phyloP scores from a whole-genome alignment of 495 filamentous ascomycete genomes.

The Amphirosellinia nigrospora region DNA sequence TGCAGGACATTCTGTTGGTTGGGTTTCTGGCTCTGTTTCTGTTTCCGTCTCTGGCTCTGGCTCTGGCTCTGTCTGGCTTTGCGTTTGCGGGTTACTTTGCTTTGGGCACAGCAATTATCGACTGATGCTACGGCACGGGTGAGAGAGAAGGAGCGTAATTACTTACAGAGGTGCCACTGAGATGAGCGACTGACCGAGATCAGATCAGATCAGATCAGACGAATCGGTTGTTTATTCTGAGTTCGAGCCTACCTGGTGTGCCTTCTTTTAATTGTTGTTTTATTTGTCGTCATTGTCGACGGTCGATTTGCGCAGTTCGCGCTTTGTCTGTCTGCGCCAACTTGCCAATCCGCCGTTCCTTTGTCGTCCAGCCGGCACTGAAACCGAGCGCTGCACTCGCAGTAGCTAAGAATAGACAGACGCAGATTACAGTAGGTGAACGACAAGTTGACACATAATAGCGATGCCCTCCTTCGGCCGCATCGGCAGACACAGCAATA shows the following conservation, averaged over 20 bases:
- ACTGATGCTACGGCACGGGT: constrained; percentile 13
- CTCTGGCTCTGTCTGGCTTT: too few relatives aligned
- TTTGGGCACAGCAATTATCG: constrained; percentile 17
- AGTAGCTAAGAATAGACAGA: constrained; percentile 22
- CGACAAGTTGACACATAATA: constrained; percentile 38
- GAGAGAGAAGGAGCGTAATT: constrained; percentile 5
- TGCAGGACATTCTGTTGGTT: constrained; percentile 10
- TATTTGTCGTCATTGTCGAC: neutral
- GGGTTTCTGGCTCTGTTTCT: neutral
- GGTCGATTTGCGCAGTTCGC: constrained; percentile 14
- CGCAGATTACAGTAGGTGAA: neutral
- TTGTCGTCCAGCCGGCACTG: constrained; percentile 22
- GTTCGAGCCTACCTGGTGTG: neutral
- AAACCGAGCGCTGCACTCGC: constrained; percentile 10
- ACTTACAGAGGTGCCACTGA: neutral
- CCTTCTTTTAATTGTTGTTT: neutral
- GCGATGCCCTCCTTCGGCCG: constrained; percentile 52
- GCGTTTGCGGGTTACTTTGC: too few relatives aligned
- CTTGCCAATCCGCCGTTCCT: constrained; percentile 14
- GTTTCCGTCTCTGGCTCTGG: neutral
- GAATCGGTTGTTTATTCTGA: constrained; percentile 2
- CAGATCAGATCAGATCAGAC: constrained; percentile 4
- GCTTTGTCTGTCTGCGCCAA: constrained; percentile 15
- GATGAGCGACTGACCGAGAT: constrained; percentile 12
- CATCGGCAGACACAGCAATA: constrained; percentile 54